Conservation (phyloP, 2,329 filamentous ascomycete species). For the Dryadomyces quercus-mongolicae region DNA sequence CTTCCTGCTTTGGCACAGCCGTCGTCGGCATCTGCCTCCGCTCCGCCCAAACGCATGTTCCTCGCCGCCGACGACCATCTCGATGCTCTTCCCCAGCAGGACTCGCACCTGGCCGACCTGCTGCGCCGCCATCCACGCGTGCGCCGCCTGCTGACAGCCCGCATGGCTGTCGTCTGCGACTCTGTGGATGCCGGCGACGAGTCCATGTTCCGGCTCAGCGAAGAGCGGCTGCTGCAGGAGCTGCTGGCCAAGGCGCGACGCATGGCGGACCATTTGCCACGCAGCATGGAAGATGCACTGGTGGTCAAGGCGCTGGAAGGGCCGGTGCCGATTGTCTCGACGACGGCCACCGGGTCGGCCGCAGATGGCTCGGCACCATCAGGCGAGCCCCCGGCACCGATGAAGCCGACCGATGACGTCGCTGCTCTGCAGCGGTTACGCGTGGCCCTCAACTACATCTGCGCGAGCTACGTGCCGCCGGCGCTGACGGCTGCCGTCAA, state of each 20-base stretch:
- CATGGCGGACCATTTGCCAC: slow-evolving; percentile 54
- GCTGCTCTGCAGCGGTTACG: slow-evolving; percentile 49
- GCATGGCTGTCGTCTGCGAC: slow-evolving; percentile 66
- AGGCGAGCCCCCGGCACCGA: background rate
- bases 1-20: slow-evolving; percentile 54
- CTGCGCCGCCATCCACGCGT: slow-evolving; percentile 32
- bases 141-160: slow-evolving; percentile 42
- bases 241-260: slow-evolving; percentile 59
- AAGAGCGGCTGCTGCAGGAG: slow-evolving; percentile 54
- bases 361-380: slow-evolving; percentile 3
- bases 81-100: slow-evolving; percentile 43
- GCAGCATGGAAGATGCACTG: slow-evolving; percentile 76
- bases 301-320: slow-evolving; percentile 64
- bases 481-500: slow-evolving; percentile 25
- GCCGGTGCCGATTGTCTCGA: slow-evolving; percentile 39
- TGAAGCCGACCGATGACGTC: slow-evolving; percentile 24
- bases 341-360: slow-evolving; percentile 17
- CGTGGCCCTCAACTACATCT: slow-evolving; percentile 53
- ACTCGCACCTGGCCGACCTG: slow-evolving; percentile 47
- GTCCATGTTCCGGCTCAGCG: slow-evolving; percentile 69
- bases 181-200: slow-evolving; percentile 74
- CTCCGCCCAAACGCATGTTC: slow-evolving; percentile 48
- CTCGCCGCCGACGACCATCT: slow-evolving; percentile 61
- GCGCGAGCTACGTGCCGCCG: slow-evolving; percentile 44
- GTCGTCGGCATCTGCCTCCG: slow-evolving; percentile 19